A percentile compares a stretch with the other conserved stretches of the same genome.
Evolutionary conservation across 768 basidiomycete genomes (phyloP).

Genomic region (Rhodocollybia butyracea): DNA sequence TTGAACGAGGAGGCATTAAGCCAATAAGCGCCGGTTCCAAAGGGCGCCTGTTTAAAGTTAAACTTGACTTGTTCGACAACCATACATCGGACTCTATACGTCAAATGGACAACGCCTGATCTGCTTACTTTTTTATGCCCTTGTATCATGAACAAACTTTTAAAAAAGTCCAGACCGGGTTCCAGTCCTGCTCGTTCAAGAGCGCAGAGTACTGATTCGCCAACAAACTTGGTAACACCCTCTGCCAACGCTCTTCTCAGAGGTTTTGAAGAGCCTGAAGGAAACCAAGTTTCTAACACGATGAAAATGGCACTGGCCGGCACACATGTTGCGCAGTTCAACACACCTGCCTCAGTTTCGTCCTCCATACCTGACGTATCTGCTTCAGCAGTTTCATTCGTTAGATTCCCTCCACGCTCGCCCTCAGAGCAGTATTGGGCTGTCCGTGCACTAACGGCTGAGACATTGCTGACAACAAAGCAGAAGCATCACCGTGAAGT

Average conservation of each 20-base stretch:
- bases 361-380: background rate
- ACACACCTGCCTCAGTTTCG: background rate
- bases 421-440: conserved; percentile 63
- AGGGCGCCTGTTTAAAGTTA: too few relatives aligned
- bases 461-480: conserved; percentile 52
- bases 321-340: background rate
- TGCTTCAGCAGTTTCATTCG: background rate
- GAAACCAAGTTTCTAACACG: background rate
- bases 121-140: too few relatives aligned
- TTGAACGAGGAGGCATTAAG: too few relatives aligned
- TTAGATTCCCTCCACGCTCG: conserved; percentile 2
- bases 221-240: background rate
- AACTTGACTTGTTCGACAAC: too few relatives aligned
- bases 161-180: background rate
- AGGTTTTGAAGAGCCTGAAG: background rate
- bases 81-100: too few relatives aligned
- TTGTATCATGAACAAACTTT: background rate
- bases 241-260: background rate
- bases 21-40: too few relatives aligned
- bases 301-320: background rate
- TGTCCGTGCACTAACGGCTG: conserved; percentile 60
- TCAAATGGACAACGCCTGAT: too few relatives aligned
- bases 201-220: background rate
- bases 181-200: background rate
- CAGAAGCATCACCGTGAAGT: conserved; percentile 49